Percentiles rank a stretch among this genome's conserved stretches.
Evolutionary conservation across 495 filamentous ascomycete genomes (phyloP).

Genomic region (Hypoxylon lienhwacheense): DNA sequence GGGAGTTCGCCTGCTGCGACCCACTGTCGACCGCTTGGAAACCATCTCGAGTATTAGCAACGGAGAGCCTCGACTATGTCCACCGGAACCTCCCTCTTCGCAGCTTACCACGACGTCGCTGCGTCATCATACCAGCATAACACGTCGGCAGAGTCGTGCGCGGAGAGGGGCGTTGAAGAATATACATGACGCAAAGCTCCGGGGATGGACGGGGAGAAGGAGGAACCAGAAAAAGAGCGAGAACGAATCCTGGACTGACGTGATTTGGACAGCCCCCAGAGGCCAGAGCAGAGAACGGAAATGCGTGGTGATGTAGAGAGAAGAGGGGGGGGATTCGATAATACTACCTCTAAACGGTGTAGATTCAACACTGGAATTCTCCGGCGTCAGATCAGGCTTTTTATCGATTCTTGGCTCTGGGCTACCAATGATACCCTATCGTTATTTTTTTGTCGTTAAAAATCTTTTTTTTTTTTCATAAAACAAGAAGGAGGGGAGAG

Average conservation of each 20-base stretch:
- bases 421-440: too few species aligned
- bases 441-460: too few species aligned
- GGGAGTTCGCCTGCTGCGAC: constrained; percentile 46
- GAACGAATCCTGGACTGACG: constrained; percentile 55
- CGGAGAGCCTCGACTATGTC: constrained; percentile 12
- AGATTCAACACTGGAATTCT: neutral
- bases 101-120: constrained; percentile 37
- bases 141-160: constrained; percentile 52
- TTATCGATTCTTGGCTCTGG: too few species aligned
- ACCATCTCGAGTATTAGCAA: constrained; percentile 49
- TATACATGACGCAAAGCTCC: constrained; percentile 56
- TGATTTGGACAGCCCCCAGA: constrained; percentile 35
- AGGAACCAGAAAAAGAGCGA: constrained; percentile 41
- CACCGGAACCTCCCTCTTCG: constrained; percentile 29
- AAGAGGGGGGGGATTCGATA: neutral
- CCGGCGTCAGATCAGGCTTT: too few species aligned
- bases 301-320: constrained; percentile 57
- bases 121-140: constrained; percentile 42
- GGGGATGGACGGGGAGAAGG: constrained; percentile 53
- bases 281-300: constrained; percentile 45
- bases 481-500: too few species aligned
- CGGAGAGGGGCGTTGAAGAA: constrained; percentile 58
- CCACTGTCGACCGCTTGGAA: constrained; percentile 51
- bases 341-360: neutral
- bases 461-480: too few species aligned